Evolutionary conservation across 148 eudicot species (phyloP), one percentile per base, ranked within the genome.

Genomic region (Nepenthes mirabilis): DNA sequence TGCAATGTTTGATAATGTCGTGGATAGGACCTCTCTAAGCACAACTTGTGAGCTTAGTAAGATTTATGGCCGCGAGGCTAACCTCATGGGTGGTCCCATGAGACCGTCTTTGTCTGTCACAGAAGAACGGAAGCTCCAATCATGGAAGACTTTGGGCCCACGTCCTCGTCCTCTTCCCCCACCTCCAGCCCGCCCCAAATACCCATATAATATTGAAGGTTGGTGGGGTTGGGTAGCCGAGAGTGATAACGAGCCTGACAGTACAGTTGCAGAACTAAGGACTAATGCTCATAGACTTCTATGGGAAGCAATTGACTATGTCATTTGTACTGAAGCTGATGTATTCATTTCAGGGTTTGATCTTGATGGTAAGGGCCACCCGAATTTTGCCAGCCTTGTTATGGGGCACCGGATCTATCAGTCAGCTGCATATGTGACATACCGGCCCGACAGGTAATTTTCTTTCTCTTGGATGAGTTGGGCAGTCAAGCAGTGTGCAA

Each of bases 141-240:
- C 76, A 1, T 87, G 95, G 97, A 83, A 81, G 67, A 75, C 74
- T 33, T 72, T 79, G 0, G 90, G 89, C 52, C 87, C 95, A 36
- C 84, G 97, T 23, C 97, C 97, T 48, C 85, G 91, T 8, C 97
- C 97, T 8, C 82, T 82, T 12, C 89, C 97, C 11, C 97, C 97
- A 12, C 97, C 95, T 45, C 95, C 97, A 5, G 80, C 91, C 9
- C 73, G 95, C 37, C 76, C 83, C 2, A 87, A 5, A 45, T 45
- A 87, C 60, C 78, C 90, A 0, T 78, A 91, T 62, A 84, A 91
- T 55, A 76, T 87, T 14, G 95, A 91, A 73, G 97, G 97, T 5
- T 91, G 97, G 97, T 91, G 91, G 95, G 97, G 97, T 55, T 91
- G 97, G 97, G 91, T 91, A 11, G 95, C 95, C 43, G 97, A 87